Base-by-base conservation (phyloP, 2,329 filamentous ascomycete genomes). In the Colletotrichum costaricense region DNA sequence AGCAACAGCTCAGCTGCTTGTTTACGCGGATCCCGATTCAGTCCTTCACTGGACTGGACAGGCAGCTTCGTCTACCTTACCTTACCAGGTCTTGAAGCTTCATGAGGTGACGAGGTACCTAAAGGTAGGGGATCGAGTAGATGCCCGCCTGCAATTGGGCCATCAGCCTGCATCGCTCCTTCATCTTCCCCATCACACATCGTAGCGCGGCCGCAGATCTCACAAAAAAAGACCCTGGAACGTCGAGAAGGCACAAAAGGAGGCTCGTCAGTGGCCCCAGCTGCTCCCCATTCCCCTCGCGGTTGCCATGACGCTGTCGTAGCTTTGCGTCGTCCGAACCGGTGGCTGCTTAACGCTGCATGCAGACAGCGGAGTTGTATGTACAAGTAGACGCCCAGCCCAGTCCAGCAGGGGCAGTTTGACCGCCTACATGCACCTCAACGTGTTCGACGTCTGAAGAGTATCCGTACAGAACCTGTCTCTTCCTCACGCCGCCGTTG, bases 231-330 rank as follows among this genome's bases (percentile, higher is more conserved):
- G 42, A 49, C 42, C 46, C 46, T 55, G 9, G 62, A 38, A 54
- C 5, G 62, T 26, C 46, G 33, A 49, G 7, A 33, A 54, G 30
- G 22, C 38, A 42, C 38, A 42, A 3, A 42, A 42, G 46, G 16
- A 54, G 14, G 22, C 62, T 38, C 30, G 46, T 62, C 60, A 60
- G 49, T 71, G 67, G 60, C 28, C 65, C 28, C 60, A 33, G 56
- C 60, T 57, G 56, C 35, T 30, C 30, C 56, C 56, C 67, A 49
- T 70, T 70, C 62, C 54, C 67, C 67, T 73, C 71, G 52, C 68
- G 67, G 71, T 73, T 73, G 71, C 71, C 71, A 73, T 73, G 71
- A 73, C 71, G 71, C 67, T 73, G 71, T 62, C 46, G 71, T 73
- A 56, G 71, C 67, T 52, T 63, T 73, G 67, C 71, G 58, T 70